Percentiles rank a stretch among this genome's conserved stretches.
Evolutionary conservation across 108 stramenopile genomes (phyloP).

Genomic region (Aurantiochytrium sp.): DNA sequence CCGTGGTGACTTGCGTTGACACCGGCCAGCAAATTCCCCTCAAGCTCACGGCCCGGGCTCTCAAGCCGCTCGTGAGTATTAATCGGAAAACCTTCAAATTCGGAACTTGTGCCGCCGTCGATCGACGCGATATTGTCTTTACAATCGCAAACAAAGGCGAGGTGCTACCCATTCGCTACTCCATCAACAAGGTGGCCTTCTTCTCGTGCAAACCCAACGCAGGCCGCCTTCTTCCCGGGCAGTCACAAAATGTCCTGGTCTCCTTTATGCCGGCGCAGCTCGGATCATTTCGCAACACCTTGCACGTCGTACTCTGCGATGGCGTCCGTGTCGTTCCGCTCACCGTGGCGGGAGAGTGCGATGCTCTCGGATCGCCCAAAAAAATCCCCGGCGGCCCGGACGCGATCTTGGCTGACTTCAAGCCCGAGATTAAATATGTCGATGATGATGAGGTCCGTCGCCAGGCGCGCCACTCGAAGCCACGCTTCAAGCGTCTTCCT

Average conservation of each 20-base stretch:
- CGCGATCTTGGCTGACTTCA: background rate
- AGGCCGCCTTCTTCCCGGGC: constrained; percentile 15
- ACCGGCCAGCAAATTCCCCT: background rate
- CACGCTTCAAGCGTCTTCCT: background rate
- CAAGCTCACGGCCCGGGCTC: background rate
- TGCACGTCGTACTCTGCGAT: background rate
- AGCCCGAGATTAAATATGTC: constrained; percentile 24
- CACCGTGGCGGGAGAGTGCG: background rate
- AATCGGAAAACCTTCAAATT: background rate
- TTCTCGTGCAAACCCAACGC: background rate
- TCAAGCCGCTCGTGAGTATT: background rate
- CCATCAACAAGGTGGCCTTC: constrained; percentile 19
- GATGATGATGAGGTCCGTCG: constrained; percentile 3
- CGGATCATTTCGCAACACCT: background rate
- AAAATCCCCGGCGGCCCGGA: constrained; percentile 14
- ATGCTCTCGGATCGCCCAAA: background rate
- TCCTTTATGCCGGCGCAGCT: constrained; percentile 23
- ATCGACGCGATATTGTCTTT: background rate
- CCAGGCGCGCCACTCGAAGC: background rate
- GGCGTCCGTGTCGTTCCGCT: constrained; percentile 18
- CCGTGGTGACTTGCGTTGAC: background rate
- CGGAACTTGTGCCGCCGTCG: background rate
- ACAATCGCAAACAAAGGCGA: background rate
- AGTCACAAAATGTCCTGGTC: constrained; percentile 14
- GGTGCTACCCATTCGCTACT: constrained; percentile 13